These are phyloP conservation scores for Coemansia sp. DNA, from an alignment of 192 early-diverging fungal species.

Conservation along the genomic window DNA sequence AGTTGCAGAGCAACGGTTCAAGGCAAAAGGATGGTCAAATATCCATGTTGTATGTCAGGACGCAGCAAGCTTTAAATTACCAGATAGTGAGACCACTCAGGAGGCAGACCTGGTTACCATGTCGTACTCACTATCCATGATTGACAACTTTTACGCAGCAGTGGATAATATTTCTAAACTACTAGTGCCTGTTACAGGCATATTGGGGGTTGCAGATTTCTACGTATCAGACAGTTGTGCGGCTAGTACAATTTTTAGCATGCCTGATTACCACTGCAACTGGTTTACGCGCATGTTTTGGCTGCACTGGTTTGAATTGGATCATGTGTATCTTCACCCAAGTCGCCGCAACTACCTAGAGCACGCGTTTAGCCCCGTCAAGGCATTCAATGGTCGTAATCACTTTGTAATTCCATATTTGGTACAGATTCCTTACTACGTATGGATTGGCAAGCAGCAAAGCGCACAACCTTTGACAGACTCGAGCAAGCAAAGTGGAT, in stretches of 20 bases:
- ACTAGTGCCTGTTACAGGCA: constrained; percentile 60
- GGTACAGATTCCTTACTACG: constrained; percentile 83
- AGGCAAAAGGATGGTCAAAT: constrained; percentile 75
- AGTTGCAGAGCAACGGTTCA: constrained; percentile 73
- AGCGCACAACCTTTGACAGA: neutral
- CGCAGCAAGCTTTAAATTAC: constrained; percentile 68
- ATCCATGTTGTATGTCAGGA: constrained; percentile 79
- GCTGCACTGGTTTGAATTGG: constrained; percentile 84
- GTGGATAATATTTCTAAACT: constrained; percentile 67
- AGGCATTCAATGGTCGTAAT: constrained; percentile 71
- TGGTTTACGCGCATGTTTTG: constrained; percentile 85
- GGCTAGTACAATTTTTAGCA: neutral
- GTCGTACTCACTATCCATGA: constrained; percentile 90
- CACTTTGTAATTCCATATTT: constrained; percentile 68
- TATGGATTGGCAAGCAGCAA: constrained; percentile 65
- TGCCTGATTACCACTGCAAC: constrained; percentile 64
- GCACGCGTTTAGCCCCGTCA: constrained; percentile 76
- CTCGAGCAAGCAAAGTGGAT: neutral
- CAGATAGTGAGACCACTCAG: constrained; percentile 45
- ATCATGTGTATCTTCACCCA: constrained; percentile 79
- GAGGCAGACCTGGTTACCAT: constrained; percentile 80
- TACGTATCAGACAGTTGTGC: constrained; percentile 59
- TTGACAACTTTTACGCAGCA: constrained; percentile 68
- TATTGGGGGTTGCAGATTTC: constrained; percentile 81
- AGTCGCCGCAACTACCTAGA: constrained; percentile 82